A percentile compares a stretch with the other conserved stretches of the same genome.
Evolutionary conservation across 192 early-diverging fungal genomes (phyloP).

Genomic region (Gryganskiella cystojenkinii): DNA sequence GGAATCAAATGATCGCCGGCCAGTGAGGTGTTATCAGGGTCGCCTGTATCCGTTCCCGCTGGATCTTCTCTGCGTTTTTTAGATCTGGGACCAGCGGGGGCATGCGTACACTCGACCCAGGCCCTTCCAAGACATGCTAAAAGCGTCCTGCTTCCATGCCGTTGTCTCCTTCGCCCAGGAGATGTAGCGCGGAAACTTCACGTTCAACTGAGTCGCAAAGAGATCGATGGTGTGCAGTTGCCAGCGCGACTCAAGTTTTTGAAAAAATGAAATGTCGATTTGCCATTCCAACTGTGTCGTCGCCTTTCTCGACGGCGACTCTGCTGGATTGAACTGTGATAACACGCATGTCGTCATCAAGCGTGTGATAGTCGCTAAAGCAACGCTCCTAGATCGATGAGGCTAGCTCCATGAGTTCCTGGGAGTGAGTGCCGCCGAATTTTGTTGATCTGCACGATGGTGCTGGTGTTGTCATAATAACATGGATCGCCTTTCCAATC

Average conservation of each 20-base stretch:
- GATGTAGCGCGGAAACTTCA: constrained; percentile 21
- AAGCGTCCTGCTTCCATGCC: constrained; percentile 21
- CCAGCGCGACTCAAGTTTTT: constrained; percentile 12
- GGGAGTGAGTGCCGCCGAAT: constrained; percentile 25
- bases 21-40: constrained; percentile 27
- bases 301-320: constrained; percentile 14
- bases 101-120: constrained; percentile 8
- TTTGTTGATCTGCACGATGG: constrained; percentile 39
- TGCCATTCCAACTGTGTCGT: constrained; percentile 23
- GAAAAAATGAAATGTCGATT: constrained; percentile 11
- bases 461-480: constrained; percentile 24
- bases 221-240: constrained; percentile 7
- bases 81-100: constrained; percentile 10
- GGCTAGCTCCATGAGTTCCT: constrained; percentile 3
- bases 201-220: constrained; percentile 10
- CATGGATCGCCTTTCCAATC: neutral
- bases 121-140: constrained; percentile 7
- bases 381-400: constrained; percentile 7
- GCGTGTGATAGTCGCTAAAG: constrained; percentile 7
- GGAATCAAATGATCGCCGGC: constrained; percentile 26
- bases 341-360: constrained; percentile 22
- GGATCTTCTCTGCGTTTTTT: constrained; percentile 12
- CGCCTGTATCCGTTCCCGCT: constrained; percentile 8
- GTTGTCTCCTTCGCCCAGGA: constrained; percentile 16
- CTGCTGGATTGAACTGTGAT: constrained; percentile 40